phyloP scores from a whole-genome alignment of 2,329 filamentous ascomycete species.

The Alternaria ventricosa region DNA sequence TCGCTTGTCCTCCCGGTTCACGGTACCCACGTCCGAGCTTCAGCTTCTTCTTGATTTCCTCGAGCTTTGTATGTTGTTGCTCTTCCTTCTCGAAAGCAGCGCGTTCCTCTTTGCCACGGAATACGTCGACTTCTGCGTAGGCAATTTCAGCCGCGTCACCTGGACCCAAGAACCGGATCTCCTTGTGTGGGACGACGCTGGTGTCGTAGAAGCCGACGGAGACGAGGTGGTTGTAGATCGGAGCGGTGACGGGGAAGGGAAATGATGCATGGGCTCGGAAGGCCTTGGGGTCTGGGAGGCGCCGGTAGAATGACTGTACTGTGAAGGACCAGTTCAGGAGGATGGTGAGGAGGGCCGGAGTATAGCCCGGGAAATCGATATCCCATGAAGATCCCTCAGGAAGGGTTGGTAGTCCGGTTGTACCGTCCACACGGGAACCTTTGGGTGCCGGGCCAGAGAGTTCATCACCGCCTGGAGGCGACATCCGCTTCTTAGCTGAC shows the following conservation, averaged over 20 bases:
- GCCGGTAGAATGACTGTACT: conserved; percentile 16
- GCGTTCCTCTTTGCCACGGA: conserved; percentile 5
- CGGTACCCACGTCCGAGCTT: background rate
- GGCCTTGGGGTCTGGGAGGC: conserved; percentile 9
- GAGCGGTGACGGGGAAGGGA: conserved; percentile 16
- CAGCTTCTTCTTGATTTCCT: background rate
- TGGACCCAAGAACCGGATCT: conserved; percentile 27
- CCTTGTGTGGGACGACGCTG: conserved; percentile 17
- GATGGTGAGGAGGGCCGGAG: conserved; percentile 17
- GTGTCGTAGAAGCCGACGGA: conserved; percentile 32
- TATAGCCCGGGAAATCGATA: conserved; percentile 23
- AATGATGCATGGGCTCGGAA: conserved; percentile 26
- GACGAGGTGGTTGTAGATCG: conserved; percentile 18
- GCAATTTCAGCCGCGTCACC: conserved; percentile 19
- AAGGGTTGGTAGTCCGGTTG: conserved; percentile 14
- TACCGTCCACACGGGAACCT: background rate
- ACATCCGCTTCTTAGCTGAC: conserved; percentile 9
- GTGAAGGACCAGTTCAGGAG: conserved; percentile 29
- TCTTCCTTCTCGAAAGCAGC: background rate
- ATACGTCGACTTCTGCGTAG: conserved; percentile 34
- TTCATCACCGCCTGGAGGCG: background rate
- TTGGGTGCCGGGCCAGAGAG: background rate
- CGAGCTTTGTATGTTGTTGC: background rate
- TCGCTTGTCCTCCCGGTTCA: background rate
- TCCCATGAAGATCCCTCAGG: conserved; percentile 9